Conservation (phyloP, 2,329 filamentous ascomycete species). For the Rachicladosporium sp. region DNA sequence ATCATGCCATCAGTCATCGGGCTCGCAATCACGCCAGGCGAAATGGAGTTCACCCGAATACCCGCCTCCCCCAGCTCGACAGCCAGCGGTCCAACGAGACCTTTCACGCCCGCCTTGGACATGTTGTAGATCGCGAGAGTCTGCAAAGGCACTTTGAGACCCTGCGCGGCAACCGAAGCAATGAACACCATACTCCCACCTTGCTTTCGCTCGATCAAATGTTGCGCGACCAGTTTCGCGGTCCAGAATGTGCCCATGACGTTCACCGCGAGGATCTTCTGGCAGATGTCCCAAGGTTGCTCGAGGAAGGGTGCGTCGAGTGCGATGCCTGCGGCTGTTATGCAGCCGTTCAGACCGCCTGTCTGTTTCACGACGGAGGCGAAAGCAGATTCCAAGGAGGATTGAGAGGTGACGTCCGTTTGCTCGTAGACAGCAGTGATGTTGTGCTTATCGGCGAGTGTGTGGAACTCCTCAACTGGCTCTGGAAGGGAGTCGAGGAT, state of each 20-base stretch:
- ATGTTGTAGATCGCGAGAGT: constrained; percentile 23
- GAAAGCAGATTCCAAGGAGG: constrained; percentile 13
- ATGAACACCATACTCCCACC: constrained; percentile 25
- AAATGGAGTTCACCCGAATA: constrained; percentile 14
- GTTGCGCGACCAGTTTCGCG: constrained; percentile 25
- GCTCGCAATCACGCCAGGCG: constrained; percentile 11
- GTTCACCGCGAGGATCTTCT: constrained; percentile 26
- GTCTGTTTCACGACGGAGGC: constrained; percentile 13
- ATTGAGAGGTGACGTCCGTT: constrained; percentile 28
- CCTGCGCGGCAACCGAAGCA: constrained; percentile 23
- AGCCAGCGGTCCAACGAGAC: constrained; percentile 16
- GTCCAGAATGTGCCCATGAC: constrained; percentile 26
- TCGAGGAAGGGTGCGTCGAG: constrained; percentile 19
- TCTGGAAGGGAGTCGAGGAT: constrained; percentile 44
- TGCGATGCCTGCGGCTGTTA: constrained; percentile 20
- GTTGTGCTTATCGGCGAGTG: constrained; percentile 41
- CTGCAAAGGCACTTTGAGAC: constrained; percentile 19
- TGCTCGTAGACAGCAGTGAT: constrained; percentile 37
- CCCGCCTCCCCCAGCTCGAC: constrained; percentile 11
- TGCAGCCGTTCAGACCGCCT: constrained; percentile 16
- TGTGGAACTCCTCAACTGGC: constrained; percentile 15
- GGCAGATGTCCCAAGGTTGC: constrained; percentile 18
- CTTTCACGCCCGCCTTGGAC: constrained; percentile 18
- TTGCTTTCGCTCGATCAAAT: constrained; percentile 21
- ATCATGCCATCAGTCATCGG: constrained; percentile 10